A percentile compares a stretch with the other conserved stretches of the same genome.
Evolutionary conservation across 345 rosid genomes (phyloP).

Genomic region (Clausena lansium): DNA sequence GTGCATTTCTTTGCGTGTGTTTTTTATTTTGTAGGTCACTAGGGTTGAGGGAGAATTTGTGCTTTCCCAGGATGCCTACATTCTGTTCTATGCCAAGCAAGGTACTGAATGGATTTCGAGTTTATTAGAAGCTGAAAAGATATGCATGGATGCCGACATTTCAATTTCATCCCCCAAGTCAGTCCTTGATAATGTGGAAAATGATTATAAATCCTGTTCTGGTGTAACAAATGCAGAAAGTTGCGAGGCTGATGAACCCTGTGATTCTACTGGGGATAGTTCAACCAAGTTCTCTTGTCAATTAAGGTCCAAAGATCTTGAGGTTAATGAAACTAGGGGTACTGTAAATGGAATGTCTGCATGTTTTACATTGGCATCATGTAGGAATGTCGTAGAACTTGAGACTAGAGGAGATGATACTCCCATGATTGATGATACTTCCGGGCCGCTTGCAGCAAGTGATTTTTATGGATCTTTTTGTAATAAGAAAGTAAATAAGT

Average conservation of each 20-base stretch:
- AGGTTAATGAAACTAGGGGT: constrained; percentile 8
- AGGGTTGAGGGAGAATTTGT: constrained; percentile 52
- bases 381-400: constrained; percentile 1
- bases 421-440: constrained; percentile 28
- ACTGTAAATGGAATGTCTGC: constrained; percentile 12
- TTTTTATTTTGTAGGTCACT: constrained; percentile 46
- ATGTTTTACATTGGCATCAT: not conserved
- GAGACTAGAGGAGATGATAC: constrained; percentile 20
- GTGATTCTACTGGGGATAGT: constrained; percentile 21
- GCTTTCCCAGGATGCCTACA: constrained; percentile 69
- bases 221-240: constrained; percentile 18
- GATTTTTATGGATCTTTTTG: constrained; percentile 12
- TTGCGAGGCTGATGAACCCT: constrained; percentile 24
- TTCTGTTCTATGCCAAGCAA: constrained; percentile 75
- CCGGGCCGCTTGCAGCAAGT: constrained; percentile 12
- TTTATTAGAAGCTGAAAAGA: constrained; percentile 38
- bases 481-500: constrained; percentile 10
- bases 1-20: not conserved
- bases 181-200: constrained; percentile 53
- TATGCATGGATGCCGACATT: constrained; percentile 17
- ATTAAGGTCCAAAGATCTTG: constrained; percentile 14
- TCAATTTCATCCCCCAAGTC: constrained; percentile 64
- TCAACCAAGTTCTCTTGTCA: constrained; percentile 13
- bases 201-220: constrained; percentile 26
- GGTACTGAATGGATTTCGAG: constrained; percentile 71